A percentile compares a stretch with the other conserved stretches of the same genome.
Conservation (phyloP, 768 basidiomycete genomes). For the Suillus variegatus region DNA sequence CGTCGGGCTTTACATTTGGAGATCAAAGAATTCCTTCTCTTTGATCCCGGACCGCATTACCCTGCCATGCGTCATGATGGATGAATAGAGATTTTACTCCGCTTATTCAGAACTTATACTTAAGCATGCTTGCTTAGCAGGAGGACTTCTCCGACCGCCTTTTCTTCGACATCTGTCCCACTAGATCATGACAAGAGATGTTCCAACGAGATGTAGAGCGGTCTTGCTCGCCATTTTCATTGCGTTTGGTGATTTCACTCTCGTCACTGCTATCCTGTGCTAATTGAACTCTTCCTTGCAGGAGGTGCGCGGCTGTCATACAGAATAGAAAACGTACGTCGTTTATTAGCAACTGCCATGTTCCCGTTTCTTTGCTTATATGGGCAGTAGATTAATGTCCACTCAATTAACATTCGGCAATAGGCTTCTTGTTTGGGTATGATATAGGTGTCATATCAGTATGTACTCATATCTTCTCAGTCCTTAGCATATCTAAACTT, state of each 20-base stretch:
- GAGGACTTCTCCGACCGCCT: too few relatives aligned
- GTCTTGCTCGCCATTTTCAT: too few relatives aligned
- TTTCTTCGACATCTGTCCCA: too few relatives aligned
- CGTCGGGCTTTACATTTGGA: not conserved
- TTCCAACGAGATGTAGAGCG: too few relatives aligned
- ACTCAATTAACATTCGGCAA: not conserved
- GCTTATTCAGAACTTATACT: too few relatives aligned
- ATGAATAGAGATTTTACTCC: too few relatives aligned
- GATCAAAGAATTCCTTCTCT: conserved; percentile 6
- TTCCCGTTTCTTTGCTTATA: conserved; percentile 2
- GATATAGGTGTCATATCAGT: conserved; percentile 80
- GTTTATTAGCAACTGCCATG: conserved; percentile 5
- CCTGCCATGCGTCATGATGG: conserved; percentile 11
- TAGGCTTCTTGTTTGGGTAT: conserved; percentile 72
- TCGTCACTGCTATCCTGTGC: too few relatives aligned
- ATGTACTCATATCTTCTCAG: conserved; percentile 17
- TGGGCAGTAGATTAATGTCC: not conserved
- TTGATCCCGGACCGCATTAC: conserved; percentile 11
- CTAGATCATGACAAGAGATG: too few relatives aligned
- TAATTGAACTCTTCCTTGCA: conserved; percentile 9
- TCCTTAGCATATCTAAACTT: conserved; percentile 5
- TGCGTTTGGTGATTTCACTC: too few relatives aligned
- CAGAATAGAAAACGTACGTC: not conserved
- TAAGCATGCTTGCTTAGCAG: too few relatives aligned
- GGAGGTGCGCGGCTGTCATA: conserved; percentile 20